phyloP scores from a whole-genome alignment of 176 grass and related monocot species.

The Zoysia pacifica region DNA sequence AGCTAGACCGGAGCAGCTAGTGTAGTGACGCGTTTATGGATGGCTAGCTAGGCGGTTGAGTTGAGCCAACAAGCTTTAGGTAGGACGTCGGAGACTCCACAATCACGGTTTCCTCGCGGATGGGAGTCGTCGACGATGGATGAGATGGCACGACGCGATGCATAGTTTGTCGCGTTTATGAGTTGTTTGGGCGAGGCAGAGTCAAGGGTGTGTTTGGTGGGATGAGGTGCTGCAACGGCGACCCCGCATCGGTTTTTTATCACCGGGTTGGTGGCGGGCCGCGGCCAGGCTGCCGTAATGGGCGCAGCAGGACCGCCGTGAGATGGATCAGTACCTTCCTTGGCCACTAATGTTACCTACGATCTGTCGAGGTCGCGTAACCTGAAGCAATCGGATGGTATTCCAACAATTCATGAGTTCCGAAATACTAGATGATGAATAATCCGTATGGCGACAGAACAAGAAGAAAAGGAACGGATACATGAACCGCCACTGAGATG shows the following conservation, averaged over 20 bases:
- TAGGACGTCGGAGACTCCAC: no score
- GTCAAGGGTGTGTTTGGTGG: conserved; percentile 26
- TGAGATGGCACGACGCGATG: no score
- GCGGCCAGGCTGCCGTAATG: no score
- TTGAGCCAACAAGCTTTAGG: not conserved
- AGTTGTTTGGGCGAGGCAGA: not conserved
- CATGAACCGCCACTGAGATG: not conserved
- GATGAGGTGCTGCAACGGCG: conserved; percentile 7
- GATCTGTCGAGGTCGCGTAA: not conserved
- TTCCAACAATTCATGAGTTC: not conserved
- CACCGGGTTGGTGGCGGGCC: no score
- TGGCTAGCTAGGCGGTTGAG: no score
- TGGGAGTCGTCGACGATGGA: no score
- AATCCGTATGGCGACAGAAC: not conserved
- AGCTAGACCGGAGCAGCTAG: no score
- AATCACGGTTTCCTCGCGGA: no score
- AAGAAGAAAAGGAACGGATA: not conserved
- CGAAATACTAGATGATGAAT: not conserved
- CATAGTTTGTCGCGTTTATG: not conserved
- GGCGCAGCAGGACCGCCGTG: no score
- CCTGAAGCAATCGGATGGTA: not conserved
- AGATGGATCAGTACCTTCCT: no score
- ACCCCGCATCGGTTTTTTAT: conserved; percentile 21
- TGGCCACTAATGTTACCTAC: not conserved
- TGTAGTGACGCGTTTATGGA: no score